phyloP scores from a whole-genome alignment of 805 yeast genomes.

The Saccharomycopsis oosterbeekiorum region DNA sequence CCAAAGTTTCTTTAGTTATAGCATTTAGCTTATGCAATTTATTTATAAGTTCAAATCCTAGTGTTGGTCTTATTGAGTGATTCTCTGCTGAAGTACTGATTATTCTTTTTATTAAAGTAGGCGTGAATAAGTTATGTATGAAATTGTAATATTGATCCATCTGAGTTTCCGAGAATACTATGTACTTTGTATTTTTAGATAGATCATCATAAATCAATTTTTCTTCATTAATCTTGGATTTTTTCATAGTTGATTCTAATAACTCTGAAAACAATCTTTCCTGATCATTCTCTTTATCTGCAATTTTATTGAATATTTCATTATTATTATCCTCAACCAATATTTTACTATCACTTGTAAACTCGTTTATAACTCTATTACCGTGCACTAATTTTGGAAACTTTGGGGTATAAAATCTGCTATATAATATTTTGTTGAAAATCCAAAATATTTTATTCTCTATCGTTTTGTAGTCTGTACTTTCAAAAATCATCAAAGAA shows the following conservation, averaged over 20 bases:
- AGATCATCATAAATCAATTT: neutral
- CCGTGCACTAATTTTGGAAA: neutral
- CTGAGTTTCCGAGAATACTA: neutral
- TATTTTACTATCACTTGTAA: neutral
- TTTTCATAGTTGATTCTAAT: neutral
- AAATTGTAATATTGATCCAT: neutral
- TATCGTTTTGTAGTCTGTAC: neutral
- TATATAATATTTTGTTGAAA: neutral
- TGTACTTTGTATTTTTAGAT: neutral
- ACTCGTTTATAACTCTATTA: neutral
- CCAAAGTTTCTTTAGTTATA: neutral
- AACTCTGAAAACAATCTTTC: neutral
- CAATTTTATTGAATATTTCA: neutral
- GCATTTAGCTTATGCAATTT: neutral
- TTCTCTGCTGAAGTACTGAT: neutral
- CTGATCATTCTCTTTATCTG: neutral
- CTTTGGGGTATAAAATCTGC: neutral
- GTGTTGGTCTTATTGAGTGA: neutral
- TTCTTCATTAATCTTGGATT: neutral
- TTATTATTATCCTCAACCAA: neutral
- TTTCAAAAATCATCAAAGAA: neutral
- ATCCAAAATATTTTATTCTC: slow-evolving; percentile 1
- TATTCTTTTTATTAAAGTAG: neutral
- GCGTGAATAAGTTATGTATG: neutral
- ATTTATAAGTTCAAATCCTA: slow-evolving; percentile 2